phyloP scores from a whole-genome alignment of 257 asterid species.

The Thymus mandschuricus region DNA sequence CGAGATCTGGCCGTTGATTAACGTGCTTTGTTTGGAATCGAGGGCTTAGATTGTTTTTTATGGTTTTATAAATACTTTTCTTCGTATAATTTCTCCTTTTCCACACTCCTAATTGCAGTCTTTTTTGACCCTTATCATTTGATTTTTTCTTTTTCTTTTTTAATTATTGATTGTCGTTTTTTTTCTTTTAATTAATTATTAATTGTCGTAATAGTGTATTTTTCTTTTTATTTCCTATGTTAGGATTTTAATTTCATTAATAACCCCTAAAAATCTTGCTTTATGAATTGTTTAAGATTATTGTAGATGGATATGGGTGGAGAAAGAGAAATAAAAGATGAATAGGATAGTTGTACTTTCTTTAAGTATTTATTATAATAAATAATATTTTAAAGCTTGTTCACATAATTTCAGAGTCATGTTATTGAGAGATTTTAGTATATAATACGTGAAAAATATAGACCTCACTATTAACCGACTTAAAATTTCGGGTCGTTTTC shows the following conservation, averaged over 20 bases:
- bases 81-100: conserved; percentile 20
- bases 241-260: no score
- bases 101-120: conserved; percentile 25
- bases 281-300: no score
- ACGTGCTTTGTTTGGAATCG: conserved; percentile 42
- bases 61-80: conserved; percentile 8
- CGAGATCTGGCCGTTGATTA: conserved; percentile 40
- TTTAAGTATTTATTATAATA: not conserved
- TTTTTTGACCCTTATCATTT: conserved; percentile 23
- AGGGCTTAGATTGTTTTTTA: conserved; percentile 12
- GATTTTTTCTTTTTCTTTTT: no score
- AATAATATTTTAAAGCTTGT: not conserved
- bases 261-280: no score
- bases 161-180: no score
- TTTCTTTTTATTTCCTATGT: no score
- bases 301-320: no score
- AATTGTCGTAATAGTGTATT: no score
- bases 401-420: no score
- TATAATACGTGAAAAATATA: not conserved
- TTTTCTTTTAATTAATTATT: no score
- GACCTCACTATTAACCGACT: not conserved
- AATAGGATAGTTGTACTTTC: not conserved
- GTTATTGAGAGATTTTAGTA: no score
- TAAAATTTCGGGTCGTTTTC: not conserved
- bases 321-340: no score